Percentiles rank a stretch among this genome's conserved stretches.
Evolutionary conservation across 371 early-diverging fungal species (phyloP).

Genomic region (Haplosporangium sp.): DNA sequence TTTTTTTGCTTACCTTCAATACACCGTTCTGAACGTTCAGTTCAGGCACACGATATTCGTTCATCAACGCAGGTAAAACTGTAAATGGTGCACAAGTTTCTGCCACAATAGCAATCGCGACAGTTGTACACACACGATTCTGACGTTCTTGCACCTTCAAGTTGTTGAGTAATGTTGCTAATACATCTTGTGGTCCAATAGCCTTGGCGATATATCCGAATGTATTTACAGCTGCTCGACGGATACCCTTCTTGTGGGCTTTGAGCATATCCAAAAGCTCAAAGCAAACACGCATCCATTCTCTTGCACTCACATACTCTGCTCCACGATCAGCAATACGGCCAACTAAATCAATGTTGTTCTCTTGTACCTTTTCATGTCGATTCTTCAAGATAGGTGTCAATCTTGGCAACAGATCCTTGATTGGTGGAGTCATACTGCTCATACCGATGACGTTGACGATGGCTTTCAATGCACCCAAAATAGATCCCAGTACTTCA

Average conservation of each 20-base stretch:
- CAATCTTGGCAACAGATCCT: slow-evolving; percentile 94
- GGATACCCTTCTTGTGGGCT: slow-evolving; percentile 95
- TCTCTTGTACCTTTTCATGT: slow-evolving; percentile 97
- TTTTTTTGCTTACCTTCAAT: slow-evolving; percentile 69
- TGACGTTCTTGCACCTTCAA: slow-evolving; percentile 98
- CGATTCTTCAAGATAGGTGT: slow-evolving; percentile 97
- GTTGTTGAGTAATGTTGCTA: slow-evolving; percentile 96
- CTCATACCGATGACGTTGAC: slow-evolving; percentile 98
- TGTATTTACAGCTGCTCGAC: slow-evolving; percentile 95
- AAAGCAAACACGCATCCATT: slow-evolving; percentile 99
- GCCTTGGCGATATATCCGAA: slow-evolving; percentile 99
- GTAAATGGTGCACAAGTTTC: slow-evolving; percentile 98
- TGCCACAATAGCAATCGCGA: slow-evolving; percentile 95
- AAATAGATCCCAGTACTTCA: slow-evolving; percentile 95
- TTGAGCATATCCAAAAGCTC: slow-evolving; percentile 96
- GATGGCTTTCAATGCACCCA: slow-evolving; percentile 91
- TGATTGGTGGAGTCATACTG: slow-evolving; percentile 98
- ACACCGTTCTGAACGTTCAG: slow-evolving; percentile 99
- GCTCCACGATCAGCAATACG: slow-evolving; percentile 98
- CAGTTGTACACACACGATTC: slow-evolving; percentile 97
- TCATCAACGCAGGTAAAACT: slow-evolving; percentile 97
- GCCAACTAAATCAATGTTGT: slow-evolving; percentile 91
- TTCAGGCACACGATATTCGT: slow-evolving; percentile 98
- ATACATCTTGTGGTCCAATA: slow-evolving; percentile 99
- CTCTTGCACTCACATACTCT: slow-evolving; percentile 97